Percentiles rank a stretch among this genome's conserved stretches.
phyloP scores from a whole-genome alignment of 2,329 filamentous ascomycete genomes.

The Colletotrichum karsti region DNA sequence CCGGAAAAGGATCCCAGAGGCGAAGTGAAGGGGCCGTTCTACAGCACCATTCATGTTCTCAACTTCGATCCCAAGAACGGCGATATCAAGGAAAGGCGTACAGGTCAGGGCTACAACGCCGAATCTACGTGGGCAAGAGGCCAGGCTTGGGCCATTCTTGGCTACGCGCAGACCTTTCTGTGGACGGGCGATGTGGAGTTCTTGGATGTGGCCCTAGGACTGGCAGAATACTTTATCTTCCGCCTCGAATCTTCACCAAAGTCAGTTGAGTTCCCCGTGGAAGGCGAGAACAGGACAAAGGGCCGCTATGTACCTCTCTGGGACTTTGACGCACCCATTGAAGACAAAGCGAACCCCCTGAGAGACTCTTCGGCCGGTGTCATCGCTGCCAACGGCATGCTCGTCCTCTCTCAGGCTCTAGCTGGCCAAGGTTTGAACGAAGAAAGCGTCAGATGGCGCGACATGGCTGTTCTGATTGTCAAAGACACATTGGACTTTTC shows the following conservation, averaged over 20 bases:
- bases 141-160: slow-evolving; percentile 60
- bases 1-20: slow-evolving; percentile 36
- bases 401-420: slow-evolving; percentile 46
- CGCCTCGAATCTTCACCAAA: slow-evolving; percentile 45
- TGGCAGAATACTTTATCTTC: slow-evolving; percentile 59
- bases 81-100: slow-evolving; percentile 51
- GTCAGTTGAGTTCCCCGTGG: slow-evolving; percentile 38
- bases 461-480: slow-evolving; percentile 38
- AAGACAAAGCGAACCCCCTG: slow-evolving; percentile 36
- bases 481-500: slow-evolving; percentile 40
- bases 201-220: slow-evolving; percentile 51
- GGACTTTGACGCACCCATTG: slow-evolving; percentile 59
- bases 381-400: slow-evolving; percentile 51
- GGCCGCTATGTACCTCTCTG: slow-evolving; percentile 42
- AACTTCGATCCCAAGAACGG: slow-evolving; percentile 56
- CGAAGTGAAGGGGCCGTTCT: slow-evolving; percentile 29
- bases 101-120: slow-evolving; percentile 56
- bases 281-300: slow-evolving; percentile 11
- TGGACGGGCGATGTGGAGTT: slow-evolving; percentile 56
- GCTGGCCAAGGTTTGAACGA: slow-evolving; percentile 18
- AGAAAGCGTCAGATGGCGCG: slow-evolving; percentile 34
- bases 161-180: slow-evolving; percentile 57
- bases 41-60: slow-evolving; percentile 54
- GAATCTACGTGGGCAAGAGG: slow-evolving; percentile 60
- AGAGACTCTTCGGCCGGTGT: slow-evolving; percentile 47